Evolutionary conservation across 2,329 filamentous ascomycete species (phyloP), one percentile per base, ranked within the genome.

Genomic region (Pseudogymnoascus destructans): DNA sequence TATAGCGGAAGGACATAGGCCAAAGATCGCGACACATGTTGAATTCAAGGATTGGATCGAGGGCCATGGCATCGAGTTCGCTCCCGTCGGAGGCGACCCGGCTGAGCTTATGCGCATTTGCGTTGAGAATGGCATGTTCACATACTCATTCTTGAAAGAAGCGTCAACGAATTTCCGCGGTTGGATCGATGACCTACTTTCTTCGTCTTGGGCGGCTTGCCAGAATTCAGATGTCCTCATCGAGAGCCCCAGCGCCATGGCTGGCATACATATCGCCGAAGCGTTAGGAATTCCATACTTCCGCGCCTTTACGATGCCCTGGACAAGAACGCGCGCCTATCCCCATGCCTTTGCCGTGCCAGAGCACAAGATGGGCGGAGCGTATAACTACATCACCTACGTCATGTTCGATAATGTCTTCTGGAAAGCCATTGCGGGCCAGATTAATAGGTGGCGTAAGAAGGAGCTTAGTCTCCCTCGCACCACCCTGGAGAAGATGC

Each of bases 81-180:
- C 82, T 3, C 83, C 86, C 6, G 86, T 98, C 0, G 90, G 86
- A 61, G 93, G 93, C 30, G 90, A 98, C 67, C 93, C 93, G 0
- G 89, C 84, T 30, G 92, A 97, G 71, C 78, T 98, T 49, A 97
- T 98, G 92, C 81, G 86, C 1, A 83, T 98, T 38, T 98, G 93
- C 68, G 92, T 97, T 55, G 90, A 97, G 69, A 89, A 97, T 68
- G 93, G 93, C 66, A 97, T 95, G 73, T 98, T 98, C 68, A 97
- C 93, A 0, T 87, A 87, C 66, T 85, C 88, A 0, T 98, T 98
- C 71, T 74, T 98, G 58, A 85, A 81, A 60, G 91, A 96, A 70
- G 91, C 92, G 35, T 92, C 87, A 60, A 77, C 80, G 5, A 91
- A 88, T 64, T 96, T 97, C 72, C 86, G 93, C 58, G 86, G 84